phyloP scores from a whole-genome alignment of 1,284 basidiomycete genomes.

The Microbotryum lychnidis-dioicae region DNA sequence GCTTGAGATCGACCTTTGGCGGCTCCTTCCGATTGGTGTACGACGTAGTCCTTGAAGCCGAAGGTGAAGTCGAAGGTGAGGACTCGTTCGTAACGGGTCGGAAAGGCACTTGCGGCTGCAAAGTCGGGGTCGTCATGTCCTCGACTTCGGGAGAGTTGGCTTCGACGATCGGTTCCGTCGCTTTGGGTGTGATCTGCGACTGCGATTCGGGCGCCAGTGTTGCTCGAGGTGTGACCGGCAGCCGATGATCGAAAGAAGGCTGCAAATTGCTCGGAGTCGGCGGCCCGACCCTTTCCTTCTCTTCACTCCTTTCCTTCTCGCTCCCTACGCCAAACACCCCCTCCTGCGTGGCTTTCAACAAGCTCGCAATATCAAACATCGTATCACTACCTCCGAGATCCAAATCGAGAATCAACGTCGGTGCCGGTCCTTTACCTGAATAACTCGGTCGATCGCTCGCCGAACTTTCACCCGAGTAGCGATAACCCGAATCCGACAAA shows the following conservation, averaged over 20 bases:
- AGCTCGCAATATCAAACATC: constrained; percentile 23
- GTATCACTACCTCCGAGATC: constrained; percentile 18
- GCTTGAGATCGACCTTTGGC: constrained; percentile 17
- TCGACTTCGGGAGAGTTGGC: too few species aligned
- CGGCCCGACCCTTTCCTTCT: not conserved
- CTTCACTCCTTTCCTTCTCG: not conserved
- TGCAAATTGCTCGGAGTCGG: not conserved
- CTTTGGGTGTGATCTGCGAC: not conserved
- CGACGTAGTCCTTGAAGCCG: too few species aligned
- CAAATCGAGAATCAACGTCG: constrained; percentile 20
- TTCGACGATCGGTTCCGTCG: not conserved
- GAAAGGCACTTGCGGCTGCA: too few species aligned
- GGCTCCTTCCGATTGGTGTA: constrained; percentile 11
- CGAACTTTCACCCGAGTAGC: too few species aligned
- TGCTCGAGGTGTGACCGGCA: not conserved
- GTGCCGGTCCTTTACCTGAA: not conserved
- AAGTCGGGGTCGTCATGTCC: too few species aligned
- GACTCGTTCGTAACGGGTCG: too few species aligned
- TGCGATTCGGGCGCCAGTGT: not conserved
- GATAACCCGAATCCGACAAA: too few species aligned
- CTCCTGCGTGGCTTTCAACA: constrained; percentile 4
- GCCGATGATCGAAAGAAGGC: not conserved
- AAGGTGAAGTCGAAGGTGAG: too few species aligned
- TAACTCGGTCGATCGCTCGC: too few species aligned
- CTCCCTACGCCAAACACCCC: not conserved